Percentiles rank a stretch among this genome's conserved stretches.
phyloP scores from a whole-genome alignment of 1,284 basidiomycete species.

The Puccinia horiana region DNA sequence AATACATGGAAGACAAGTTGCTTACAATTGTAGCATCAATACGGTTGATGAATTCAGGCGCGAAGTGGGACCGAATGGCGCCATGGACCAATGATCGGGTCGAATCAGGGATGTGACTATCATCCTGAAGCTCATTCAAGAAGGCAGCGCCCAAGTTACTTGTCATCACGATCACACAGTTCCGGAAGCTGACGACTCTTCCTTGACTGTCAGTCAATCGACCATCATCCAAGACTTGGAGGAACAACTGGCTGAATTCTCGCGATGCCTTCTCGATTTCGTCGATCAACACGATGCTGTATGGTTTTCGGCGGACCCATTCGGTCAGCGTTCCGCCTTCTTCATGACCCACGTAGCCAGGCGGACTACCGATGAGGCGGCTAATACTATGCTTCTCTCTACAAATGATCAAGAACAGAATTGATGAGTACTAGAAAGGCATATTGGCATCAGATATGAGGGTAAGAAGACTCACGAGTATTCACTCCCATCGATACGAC shows the following conservation, averaged over 20 bases:
- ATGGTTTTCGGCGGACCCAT: conserved; percentile 61
- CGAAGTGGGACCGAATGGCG: conserved; percentile 63
- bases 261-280: conserved; percentile 64
- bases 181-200: conserved; percentile 52
- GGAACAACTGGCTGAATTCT: conserved; percentile 65
- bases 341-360: conserved; percentile 86
- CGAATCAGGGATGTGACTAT: conserved; percentile 50
- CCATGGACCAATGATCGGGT: conserved; percentile 61
- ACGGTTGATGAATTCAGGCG: conserved; percentile 66
- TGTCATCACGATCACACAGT: conserved; percentile 61
- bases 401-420: background rate
- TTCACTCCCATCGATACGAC: conserved; percentile 64
- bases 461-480: conserved; percentile 54
- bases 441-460: background rate
- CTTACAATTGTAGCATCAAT: conserved; percentile 53
- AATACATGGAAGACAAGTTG: background rate
- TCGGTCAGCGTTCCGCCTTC: conserved; percentile 73
- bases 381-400: conserved; percentile 64
- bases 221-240: conserved; percentile 66
- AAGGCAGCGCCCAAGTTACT: conserved; percentile 64
- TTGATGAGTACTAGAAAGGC: background rate
- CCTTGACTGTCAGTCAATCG: conserved; percentile 62
- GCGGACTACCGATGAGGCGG: conserved; percentile 64
- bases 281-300: conserved; percentile 60
- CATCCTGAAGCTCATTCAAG: conserved; percentile 58